Percentiles rank a stretch among this genome's conserved stretches.
Conservation (phyloP, 305 asterid genomes). For the Andrographis paniculata region DNA sequence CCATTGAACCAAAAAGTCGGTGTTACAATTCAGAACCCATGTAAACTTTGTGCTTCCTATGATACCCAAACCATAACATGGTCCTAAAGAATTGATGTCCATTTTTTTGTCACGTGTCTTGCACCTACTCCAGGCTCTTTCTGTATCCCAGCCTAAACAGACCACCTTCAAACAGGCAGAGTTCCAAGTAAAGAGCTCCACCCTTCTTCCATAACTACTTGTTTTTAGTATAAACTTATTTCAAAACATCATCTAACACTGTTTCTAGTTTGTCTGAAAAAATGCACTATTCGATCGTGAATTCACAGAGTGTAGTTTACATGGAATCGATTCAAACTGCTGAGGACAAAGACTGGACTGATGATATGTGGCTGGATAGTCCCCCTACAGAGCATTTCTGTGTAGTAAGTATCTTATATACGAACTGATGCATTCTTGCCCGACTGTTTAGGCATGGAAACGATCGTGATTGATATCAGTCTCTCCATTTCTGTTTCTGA, state of each 20-base stretch:
- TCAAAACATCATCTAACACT: background rate
- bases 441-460: background rate
- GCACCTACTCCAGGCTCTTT: conserved; percentile 35
- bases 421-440: background rate
- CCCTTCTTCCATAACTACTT: conserved; percentile 3
- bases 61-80: background rate
- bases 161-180: conserved; percentile 34
- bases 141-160: conserved; percentile 28
- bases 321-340: background rate
- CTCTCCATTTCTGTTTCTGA: no score
- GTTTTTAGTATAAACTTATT: background rate
- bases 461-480: background rate
- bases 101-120: conserved; percentile 2
- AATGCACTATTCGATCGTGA: no score
- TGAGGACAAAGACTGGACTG: background rate
- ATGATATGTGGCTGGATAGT: conserved; percentile 23
- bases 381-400: conserved; percentile 46
- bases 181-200: conserved; percentile 39
- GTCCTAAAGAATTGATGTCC: background rate
- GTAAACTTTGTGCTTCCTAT: conserved; percentile 4
- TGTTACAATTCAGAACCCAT: conserved; percentile 15
- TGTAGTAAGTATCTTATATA: conserved; percentile 32
- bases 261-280: no score
- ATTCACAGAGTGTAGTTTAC: no score
- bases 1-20: conserved; percentile 58